Evolutionary conservation across 495 filamentous ascomycete genomes (phyloP).

Genomic region (Aspergillus kassunensis): DNA sequence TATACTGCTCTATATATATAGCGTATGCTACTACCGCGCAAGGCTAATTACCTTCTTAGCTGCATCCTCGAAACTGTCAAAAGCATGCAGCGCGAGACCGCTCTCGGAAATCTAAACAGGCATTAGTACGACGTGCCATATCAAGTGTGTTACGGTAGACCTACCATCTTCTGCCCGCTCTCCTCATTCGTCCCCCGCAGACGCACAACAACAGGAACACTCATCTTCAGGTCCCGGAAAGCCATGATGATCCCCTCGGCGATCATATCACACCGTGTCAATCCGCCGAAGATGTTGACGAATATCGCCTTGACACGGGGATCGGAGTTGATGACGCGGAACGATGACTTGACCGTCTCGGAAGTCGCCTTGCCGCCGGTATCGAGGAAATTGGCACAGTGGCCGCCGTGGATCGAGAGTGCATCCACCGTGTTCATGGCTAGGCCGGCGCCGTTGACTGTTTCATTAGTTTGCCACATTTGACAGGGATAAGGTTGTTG

Average conservation of each 20-base stretch:
- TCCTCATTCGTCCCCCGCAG: slow-evolving; percentile 81
- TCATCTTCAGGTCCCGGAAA: slow-evolving; percentile 65
- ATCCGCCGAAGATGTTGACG: slow-evolving; percentile 87
- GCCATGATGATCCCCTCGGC: slow-evolving; percentile 76
- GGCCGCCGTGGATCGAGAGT: slow-evolving; percentile 59
- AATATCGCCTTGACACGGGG: slow-evolving; percentile 68
- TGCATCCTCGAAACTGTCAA: slow-evolving; percentile 79
- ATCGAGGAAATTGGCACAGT: slow-evolving; percentile 79
- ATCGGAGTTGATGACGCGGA: slow-evolving; percentile 68
- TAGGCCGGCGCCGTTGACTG: slow-evolving; percentile 82
- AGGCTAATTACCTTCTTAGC: slow-evolving; percentile 70
- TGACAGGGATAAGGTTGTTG: background rate
- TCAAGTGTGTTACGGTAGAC: slow-evolving; percentile 3
- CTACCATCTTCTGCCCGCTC: slow-evolving; percentile 66
- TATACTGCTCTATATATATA: background rate
- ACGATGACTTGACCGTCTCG: slow-evolving; percentile 75
- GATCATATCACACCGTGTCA: slow-evolving; percentile 87
- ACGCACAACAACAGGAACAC: slow-evolving; percentile 76
- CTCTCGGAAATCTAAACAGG: slow-evolving; percentile 60
- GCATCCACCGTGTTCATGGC: slow-evolving; percentile 92
- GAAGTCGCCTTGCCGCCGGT: slow-evolving; percentile 87
- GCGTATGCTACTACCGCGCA: slow-evolving; percentile 27
- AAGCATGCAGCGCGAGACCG: slow-evolving; percentile 67
- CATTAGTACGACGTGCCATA: slow-evolving; percentile 8
- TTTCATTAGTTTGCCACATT: background rate